Evolutionary conservation across 306 rosid species (phyloP), one percentile per base, ranked within the genome.

Genomic region (Rosa rugosa): DNA sequence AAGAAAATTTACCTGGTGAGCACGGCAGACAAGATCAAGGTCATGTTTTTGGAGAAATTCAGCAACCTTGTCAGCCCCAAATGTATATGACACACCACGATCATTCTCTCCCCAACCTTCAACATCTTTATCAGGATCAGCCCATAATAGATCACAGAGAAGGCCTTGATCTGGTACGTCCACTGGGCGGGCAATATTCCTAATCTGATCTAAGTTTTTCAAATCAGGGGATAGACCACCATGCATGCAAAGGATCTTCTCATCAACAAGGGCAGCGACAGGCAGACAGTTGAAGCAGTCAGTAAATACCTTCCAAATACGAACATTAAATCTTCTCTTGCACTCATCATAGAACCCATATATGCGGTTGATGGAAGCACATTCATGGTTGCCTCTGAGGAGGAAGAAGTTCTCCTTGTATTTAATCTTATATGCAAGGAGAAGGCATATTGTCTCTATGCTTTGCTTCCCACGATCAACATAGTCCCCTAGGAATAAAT

Each of bases 51-150:
- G 83, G 63, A 92, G 97, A 83, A 92, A 92, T 62, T 92, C 97
- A 73, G 81, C 90, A 67, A 92, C 94, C 85, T 84, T 90, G 74
- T 92, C 97, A 77, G 94, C 92, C 75, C 97, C 97, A 87, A 92
- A 92, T 27, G 97, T 92, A 84, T 79, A 92, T 53, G 97, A 92
- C 73, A 92, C 94, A 49, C 97, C 97, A 65, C 97, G 89, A 65
- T 92, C 97, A 84, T 92, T 92, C 87, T 90, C 94, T 75, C 91
- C 97, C 97, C 97, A 92, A 50, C 97, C 97, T 38, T 92, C 94
- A 53, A 92, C 77, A 71, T 92, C 94, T 83, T 88, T 92, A 85
- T 92, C 97, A 54, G 97, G 97, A 86, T 92, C 97, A 72, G 97
- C 92, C 97, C 97, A 92, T 22, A 92, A 87, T 53, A 92, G 89